These are phyloP conservation scores for Hypomyces rosellus DNA, from an alignment of 2,329 filamentous ascomycete species.

Conservation along the genomic window DNA sequence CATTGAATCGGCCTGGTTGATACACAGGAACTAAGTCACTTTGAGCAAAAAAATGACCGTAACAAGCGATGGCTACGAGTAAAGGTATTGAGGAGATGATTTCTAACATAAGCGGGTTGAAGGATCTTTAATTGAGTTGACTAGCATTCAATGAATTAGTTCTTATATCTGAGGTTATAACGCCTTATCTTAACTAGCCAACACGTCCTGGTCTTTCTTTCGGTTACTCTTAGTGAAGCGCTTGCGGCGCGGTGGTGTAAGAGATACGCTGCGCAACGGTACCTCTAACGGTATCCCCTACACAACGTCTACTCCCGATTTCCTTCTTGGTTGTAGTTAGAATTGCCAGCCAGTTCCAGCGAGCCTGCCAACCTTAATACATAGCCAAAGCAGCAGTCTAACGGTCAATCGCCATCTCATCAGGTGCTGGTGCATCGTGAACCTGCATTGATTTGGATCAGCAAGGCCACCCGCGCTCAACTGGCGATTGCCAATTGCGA, in stretches of 20 bases:
- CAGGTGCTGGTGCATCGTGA: constrained; percentile 5
- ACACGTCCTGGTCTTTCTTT: not conserved
- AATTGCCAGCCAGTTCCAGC: not conserved
- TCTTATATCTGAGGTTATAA: too few species aligned
- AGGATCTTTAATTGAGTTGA: too few species aligned
- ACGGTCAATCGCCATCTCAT: constrained; percentile 1
- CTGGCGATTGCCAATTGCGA: constrained; percentile 7
- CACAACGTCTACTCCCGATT: constrained; percentile 6
- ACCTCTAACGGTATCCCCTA: constrained; percentile 7
- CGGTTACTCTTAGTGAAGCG: not conserved
- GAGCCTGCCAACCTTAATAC: not conserved
- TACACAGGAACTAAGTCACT: too few species aligned
- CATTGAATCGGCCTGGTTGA: not conserved
- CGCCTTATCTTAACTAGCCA: too few species aligned
- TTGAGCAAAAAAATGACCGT: not conserved
- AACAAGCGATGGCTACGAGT: not conserved
- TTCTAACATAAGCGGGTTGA: too few species aligned
- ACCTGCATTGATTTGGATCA: constrained; percentile 1
- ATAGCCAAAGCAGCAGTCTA: not conserved
- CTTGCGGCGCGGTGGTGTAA: constrained; percentile 8
- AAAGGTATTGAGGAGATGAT: not conserved
- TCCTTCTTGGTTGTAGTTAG: not conserved
- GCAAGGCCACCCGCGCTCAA: constrained; percentile 1
- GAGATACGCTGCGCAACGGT: constrained; percentile 5
- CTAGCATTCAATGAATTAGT: not conserved